phyloP scores from a whole-genome alignment of 805 yeast species.

The Vanderwaltozyma tropicalis region DNA sequence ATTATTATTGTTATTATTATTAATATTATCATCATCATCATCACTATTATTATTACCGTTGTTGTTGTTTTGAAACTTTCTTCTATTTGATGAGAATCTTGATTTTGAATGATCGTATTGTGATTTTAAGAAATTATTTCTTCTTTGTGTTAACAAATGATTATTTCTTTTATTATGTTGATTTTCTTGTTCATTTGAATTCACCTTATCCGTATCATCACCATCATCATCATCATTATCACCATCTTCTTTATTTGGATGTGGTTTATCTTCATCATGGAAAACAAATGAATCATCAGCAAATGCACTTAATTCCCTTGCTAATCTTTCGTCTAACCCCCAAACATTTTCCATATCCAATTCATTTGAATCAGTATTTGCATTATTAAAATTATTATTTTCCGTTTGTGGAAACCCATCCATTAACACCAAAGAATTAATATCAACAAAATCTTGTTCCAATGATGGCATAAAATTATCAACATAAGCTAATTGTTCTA shows the following conservation, averaged over 20 bases:
- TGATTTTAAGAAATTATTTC: slow-evolving; percentile 22
- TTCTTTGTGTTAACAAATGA: slow-evolving; percentile 22
- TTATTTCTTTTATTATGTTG: slow-evolving; percentile 7
- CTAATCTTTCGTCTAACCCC: slow-evolving; percentile 39
- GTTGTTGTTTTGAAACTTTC: background rate
- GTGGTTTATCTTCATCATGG: slow-evolving; percentile 56
- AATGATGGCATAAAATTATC: slow-evolving; percentile 60
- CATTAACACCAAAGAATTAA: slow-evolving; percentile 18
- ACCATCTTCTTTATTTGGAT: slow-evolving; percentile 9
- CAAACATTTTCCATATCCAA: slow-evolving; percentile 1
- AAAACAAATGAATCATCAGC: slow-evolving; percentile 73
- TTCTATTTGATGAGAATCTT: slow-evolving; percentile 19
- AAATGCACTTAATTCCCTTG: slow-evolving; percentile 67
- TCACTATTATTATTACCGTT: background rate
- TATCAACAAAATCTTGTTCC: slow-evolving; percentile 33
- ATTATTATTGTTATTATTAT: slow-evolving; percentile 3
- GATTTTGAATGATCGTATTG: slow-evolving; percentile 26
- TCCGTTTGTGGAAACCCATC: slow-evolving; percentile 5
- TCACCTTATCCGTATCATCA: background rate
- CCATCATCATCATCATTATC: slow-evolving; percentile 3
- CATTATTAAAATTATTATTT: slow-evolving; percentile 5
- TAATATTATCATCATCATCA: slow-evolving; percentile 3
- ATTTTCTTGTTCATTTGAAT: slow-evolving; percentile 3
- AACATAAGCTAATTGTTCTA: slow-evolving; percentile 72
- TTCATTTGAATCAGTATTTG: background rate